phyloP scores from a whole-genome alignment of 2,329 filamentous ascomycete genomes.

The Calonectria pseudoreteaudii region DNA sequence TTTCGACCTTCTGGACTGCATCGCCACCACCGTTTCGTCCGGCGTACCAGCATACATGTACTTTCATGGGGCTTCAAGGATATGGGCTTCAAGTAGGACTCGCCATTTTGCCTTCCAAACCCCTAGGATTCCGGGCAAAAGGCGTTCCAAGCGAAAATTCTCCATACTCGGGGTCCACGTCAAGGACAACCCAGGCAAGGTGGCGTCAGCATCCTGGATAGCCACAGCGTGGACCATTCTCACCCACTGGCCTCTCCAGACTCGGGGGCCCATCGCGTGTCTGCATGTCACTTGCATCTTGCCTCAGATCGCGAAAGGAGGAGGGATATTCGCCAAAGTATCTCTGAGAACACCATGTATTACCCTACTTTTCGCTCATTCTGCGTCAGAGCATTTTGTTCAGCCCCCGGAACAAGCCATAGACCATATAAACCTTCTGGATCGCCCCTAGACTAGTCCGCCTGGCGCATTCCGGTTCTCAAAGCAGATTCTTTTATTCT shows the following conservation, averaged over 20 bases:
- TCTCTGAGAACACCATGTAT: background rate
- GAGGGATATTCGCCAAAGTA: background rate
- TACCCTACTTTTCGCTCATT: background rate
- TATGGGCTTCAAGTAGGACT: background rate
- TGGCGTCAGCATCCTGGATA: background rate
- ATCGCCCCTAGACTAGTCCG: constrained; percentile 7
- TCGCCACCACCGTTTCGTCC: background rate
- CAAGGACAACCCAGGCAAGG: background rate
- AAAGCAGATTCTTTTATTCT: background rate
- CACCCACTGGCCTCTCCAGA: background rate
- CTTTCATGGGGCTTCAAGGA: background rate
- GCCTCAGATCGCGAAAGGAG: background rate
- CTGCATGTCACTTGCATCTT: background rate
- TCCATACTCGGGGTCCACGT: background rate
- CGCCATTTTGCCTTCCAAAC: background rate
- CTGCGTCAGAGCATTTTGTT: background rate
- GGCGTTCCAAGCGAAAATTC: background rate
- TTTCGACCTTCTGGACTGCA: background rate
- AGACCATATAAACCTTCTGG: constrained; percentile 24
- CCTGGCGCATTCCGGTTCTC: background rate
- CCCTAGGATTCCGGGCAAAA: background rate
- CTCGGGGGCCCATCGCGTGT: background rate
- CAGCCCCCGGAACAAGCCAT: background rate
- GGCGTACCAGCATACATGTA: background rate
- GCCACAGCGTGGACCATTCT: background rate